These are phyloP conservation scores for Phytophthora pinifolia DNA, from an alignment of 352 stramenopile species.

Conservation along the genomic window DNA sequence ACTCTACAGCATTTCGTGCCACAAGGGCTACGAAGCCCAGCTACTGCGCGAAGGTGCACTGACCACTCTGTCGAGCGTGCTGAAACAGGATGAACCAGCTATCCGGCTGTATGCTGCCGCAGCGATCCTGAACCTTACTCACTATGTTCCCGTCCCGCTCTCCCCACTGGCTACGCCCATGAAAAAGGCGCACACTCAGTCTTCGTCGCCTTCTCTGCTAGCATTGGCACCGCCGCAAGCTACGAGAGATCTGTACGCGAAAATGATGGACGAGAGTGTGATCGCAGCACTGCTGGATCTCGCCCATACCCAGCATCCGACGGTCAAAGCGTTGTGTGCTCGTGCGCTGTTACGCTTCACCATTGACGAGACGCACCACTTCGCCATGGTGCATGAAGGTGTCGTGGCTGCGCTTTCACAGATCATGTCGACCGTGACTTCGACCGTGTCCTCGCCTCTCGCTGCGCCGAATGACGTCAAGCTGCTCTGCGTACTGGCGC, in stretches of 20 bases:
- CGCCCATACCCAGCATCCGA: constrained; percentile 58
- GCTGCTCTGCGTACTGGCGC: constrained; percentile 59
- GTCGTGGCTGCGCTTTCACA: constrained; percentile 63
- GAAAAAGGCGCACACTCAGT: constrained; percentile 20
- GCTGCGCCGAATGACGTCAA: constrained; percentile 51
- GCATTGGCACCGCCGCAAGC: constrained; percentile 26
- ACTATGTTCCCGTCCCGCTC: constrained; percentile 19
- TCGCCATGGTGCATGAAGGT: constrained; percentile 79
- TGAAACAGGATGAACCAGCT: constrained; percentile 71
- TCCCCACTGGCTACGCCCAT: constrained; percentile 20
- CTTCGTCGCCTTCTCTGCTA: constrained; percentile 16
- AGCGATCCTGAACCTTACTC: constrained; percentile 78
- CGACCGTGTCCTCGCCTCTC: constrained; percentile 17
- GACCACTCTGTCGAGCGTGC: constrained; percentile 49
- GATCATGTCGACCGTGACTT: constrained; percentile 53
- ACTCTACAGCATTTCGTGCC: constrained; percentile 78
- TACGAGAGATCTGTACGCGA: constrained; percentile 55
- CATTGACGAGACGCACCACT: constrained; percentile 72
- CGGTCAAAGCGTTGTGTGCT: constrained; percentile 69
- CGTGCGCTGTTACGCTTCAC: constrained; percentile 72
- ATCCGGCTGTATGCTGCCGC: constrained; percentile 66
- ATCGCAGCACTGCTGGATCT: constrained; percentile 64
- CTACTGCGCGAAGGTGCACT: constrained; percentile 71
- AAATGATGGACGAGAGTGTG: constrained; percentile 77
- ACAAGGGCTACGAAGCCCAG: constrained; percentile 71